Percentiles rank a stretch among this genome's conserved stretches.
These are phyloP conservation scores for Hypoxylon fuscum DNA, from an alignment of 495 filamentous ascomycete species.

Conservation along the genomic window DNA sequence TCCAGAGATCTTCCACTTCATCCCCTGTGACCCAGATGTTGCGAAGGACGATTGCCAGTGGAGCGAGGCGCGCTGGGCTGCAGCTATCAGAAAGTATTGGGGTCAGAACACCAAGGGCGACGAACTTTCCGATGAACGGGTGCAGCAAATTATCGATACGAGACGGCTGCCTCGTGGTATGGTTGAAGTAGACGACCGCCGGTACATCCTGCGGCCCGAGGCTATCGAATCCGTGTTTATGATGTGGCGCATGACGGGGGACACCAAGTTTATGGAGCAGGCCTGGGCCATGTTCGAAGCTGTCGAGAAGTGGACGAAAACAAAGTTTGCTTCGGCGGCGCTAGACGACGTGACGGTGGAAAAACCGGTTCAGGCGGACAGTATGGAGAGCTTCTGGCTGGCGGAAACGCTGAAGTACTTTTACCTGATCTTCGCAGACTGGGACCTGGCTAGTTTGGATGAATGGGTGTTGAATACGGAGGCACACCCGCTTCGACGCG, in stretches of 20 bases:
- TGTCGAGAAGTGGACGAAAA: constrained; percentile 43
- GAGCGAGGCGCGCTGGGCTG: constrained; percentile 44
- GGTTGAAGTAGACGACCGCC: constrained; percentile 62
- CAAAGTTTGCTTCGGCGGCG: constrained; percentile 43
- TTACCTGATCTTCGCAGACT: constrained; percentile 82
- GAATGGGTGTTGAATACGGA: constrained; percentile 71
- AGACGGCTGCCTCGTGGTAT: constrained; percentile 67
- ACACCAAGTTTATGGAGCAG: constrained; percentile 62
- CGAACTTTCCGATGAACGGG: constrained; percentile 46
- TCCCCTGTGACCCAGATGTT: constrained; percentile 63
- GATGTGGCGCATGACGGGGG: constrained; percentile 68
- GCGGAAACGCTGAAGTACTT: constrained; percentile 88
- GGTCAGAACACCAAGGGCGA: constrained; percentile 31
- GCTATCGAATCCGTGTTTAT: constrained; percentile 72
- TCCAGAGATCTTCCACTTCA: constrained; percentile 72
- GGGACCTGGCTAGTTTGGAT: constrained; percentile 70
- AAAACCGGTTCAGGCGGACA: constrained; percentile 48
- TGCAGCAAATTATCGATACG: constrained; percentile 52
- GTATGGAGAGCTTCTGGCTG: constrained; percentile 64
- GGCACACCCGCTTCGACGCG: constrained; percentile 74
- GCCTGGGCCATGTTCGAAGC: constrained; percentile 68
- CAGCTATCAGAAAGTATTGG: constrained; percentile 45
- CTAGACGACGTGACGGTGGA: constrained; percentile 41
- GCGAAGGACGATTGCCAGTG: constrained; percentile 44
- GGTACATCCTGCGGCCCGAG: constrained; percentile 76